These are phyloP conservation scores for Lactarius sp. DNA, from an alignment of 768 basidiomycete genomes.

Conservation along the genomic window DNA sequence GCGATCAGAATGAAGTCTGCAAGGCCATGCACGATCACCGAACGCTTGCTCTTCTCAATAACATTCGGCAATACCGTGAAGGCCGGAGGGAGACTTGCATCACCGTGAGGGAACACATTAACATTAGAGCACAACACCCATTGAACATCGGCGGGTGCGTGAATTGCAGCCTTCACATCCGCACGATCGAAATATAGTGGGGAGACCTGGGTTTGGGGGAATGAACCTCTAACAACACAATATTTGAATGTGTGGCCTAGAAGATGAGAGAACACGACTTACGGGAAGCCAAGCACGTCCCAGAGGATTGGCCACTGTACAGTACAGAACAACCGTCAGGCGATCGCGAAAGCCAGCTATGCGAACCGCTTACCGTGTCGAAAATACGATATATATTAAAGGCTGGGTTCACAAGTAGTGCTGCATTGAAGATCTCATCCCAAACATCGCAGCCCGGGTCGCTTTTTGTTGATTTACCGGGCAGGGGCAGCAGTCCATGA, in stretches of 20 bases:
- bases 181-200: constrained; percentile 66
- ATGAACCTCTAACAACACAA: constrained; percentile 43
- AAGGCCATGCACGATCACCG: constrained; percentile 66
- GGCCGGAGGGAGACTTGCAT: constrained; percentile 55
- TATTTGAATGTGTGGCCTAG: not conserved
- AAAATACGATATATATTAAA: constrained; percentile 77
- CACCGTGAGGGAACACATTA: constrained; percentile 58
- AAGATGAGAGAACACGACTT: constrained; percentile 24
- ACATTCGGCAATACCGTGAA: constrained; percentile 63
- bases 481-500: constrained; percentile 58
- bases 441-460: constrained; percentile 61
- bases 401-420: constrained; percentile 61
- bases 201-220: constrained; percentile 44
- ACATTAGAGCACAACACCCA: constrained; percentile 63
- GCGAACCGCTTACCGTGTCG: constrained; percentile 44
- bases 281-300: constrained; percentile 85
- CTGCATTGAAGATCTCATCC: constrained; percentile 58
- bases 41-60: constrained; percentile 67
- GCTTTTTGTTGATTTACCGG: constrained; percentile 46
- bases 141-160: constrained; percentile 54
- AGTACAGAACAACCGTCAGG: not conserved
- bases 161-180: constrained; percentile 67
- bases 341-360: not conserved
- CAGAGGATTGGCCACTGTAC: constrained; percentile 56
- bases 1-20: constrained; percentile 71